phyloP scores from a whole-genome alignment of 108 stramenopile species.

The Skeletonema potamos region DNA sequence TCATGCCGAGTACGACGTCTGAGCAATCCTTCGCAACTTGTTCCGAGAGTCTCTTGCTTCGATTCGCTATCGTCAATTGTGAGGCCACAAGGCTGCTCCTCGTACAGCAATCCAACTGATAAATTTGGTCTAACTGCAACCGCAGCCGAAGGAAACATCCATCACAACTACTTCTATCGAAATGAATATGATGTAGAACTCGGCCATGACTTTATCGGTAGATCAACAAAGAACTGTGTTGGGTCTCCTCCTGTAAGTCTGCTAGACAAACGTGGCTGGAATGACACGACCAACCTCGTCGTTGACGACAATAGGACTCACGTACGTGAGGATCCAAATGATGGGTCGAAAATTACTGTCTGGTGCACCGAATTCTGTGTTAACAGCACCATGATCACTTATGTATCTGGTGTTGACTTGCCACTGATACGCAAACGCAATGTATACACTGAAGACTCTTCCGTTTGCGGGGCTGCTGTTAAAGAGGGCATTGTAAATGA shows the following conservation, averaged over 20 bases:
- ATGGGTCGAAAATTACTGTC: conserved; percentile 68
- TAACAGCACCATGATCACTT: neutral
- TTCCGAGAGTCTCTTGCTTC: conserved; percentile 50
- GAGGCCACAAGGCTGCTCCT: conserved; percentile 77
- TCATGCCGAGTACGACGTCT: conserved; percentile 68
- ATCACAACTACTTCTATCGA: conserved; percentile 66
- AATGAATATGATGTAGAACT: conserved; percentile 35
- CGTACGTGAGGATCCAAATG: conserved; percentile 72
- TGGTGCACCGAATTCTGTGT: conserved; percentile 50
- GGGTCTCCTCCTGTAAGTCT: conserved; percentile 65
- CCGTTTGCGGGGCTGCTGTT: conserved; percentile 72
- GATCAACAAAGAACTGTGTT: conserved; percentile 66
- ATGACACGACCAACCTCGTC: conserved; percentile 50
- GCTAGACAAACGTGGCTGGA: conserved; percentile 47
- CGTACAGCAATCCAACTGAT: conserved; percentile 78
- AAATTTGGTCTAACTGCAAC: conserved; percentile 52
- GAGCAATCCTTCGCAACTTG: conserved; percentile 36
- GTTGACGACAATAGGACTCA: conserved; percentile 52
- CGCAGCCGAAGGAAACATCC: conserved; percentile 65
- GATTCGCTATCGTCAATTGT: conserved; percentile 53
- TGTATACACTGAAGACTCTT: conserved; percentile 62
- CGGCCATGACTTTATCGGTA: conserved; percentile 58
- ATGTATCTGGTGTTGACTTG: conserved; percentile 1
- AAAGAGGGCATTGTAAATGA: conserved; percentile 60
- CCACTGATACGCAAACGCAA: conserved; percentile 17